Base-by-base conservation (phyloP, 495 filamentous ascomycete species). In the Xylaria intraflava region DNA sequence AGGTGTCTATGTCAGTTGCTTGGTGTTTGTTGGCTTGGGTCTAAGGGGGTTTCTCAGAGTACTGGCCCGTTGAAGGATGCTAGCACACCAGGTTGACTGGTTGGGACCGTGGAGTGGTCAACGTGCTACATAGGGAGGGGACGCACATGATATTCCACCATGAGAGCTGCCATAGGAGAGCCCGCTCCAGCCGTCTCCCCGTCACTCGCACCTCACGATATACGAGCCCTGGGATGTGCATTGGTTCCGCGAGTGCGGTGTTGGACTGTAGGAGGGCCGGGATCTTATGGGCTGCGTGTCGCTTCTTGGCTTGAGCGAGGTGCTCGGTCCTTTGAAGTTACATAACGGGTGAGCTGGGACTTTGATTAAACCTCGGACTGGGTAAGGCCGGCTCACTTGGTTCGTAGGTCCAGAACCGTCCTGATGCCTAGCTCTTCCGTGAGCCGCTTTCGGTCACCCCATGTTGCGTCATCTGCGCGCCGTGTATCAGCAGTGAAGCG, bases 351-450 rank as follows among this genome's bases (percentile, higher is more conserved):
- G 41, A 43, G 23, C 10, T 3, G 35, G 6, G n/a, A 38, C 3
- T 9, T 38, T 11, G 35, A 16, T 17, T 9, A 1, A 17, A n/a
- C 5, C 16, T n/a, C 17, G 35, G 22, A 39, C 33, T 27, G 24
- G 23, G 23, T 26, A 8, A 1, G 33, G 17, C 40, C 14, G 10
- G 50, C 65, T 41, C 78, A 88, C 85, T 79, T 79, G 51, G 88
- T 88, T 35, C 89, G 80, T 14, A 94, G 70, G 67, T 94, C 90
- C 29, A 95, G 77, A 23, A 94, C 79, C 1, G 81, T 87, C 24
- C 74, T 76, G 42, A 94, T 80, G 41, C 78, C 75, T 57, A 83
- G 79, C 51, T 84, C 79, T 5, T 83, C 69, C n/a, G 66, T 67
- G 12, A 94, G 68, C 47, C 72, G 74, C 20, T 68, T 62, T 51